Conservation (phyloP, 2,329 filamentous ascomycete genomes). For the Thermomyces lanuginosus region DNA sequence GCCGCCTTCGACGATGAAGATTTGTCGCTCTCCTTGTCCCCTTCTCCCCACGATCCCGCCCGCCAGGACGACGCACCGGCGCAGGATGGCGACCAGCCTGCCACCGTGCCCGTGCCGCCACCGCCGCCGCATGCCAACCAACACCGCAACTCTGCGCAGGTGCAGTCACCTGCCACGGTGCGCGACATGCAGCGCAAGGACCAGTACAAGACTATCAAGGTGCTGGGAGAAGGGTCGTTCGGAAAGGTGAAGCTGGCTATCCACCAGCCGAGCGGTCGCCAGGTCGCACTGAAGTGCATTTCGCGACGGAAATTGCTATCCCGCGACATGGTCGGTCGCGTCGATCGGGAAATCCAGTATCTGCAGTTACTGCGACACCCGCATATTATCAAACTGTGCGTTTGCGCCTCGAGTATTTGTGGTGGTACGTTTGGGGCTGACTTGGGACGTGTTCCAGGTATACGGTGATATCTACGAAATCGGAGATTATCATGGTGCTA, state of each 20-base stretch:
- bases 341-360: constrained; percentile 97
- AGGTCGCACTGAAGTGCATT: constrained; percentile 97
- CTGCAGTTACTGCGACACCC: constrained; percentile 87
- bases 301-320: constrained; percentile 90
- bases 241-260: constrained; percentile 96
- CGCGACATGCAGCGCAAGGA: constrained; percentile 68
- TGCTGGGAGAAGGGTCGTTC: constrained; percentile 90
- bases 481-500: constrained; percentile 97
- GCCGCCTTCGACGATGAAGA: constrained; percentile 59
- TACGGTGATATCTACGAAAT: constrained; percentile 87
- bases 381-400: constrained; percentile 95
- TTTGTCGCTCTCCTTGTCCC: constrained; percentile 54
- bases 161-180: constrained; percentile 32
- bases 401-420: constrained; percentile 10
- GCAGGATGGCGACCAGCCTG: constrained; percentile 13
- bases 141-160: constrained; percentile 10
- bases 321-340: constrained; percentile 90
- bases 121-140: constrained; percentile 19
- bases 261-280: constrained; percentile 79
- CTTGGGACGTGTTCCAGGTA: constrained; percentile 39
- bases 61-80: constrained; percentile 9
- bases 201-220: constrained; percentile 79
- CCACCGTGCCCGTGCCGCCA: constrained; percentile 24
- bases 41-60: constrained; percentile 15
- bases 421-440: constrained; percentile 11